These are phyloP conservation scores for Schrenkiella parvula DNA, from an alignment of 345 rosid genomes.

Conservation along the genomic window DNA sequence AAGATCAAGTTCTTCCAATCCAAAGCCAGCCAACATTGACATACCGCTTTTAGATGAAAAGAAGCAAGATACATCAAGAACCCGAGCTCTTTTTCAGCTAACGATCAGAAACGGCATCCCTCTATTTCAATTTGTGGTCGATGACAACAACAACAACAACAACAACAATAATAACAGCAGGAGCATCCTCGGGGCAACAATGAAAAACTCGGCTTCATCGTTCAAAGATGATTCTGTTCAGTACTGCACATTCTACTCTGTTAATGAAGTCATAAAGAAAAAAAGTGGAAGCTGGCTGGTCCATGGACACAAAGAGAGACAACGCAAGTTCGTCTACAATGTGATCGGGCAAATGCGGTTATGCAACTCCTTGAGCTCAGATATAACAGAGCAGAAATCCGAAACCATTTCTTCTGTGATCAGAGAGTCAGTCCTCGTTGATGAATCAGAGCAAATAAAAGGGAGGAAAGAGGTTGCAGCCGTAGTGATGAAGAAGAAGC, in stretches of 20 bases:
- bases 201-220: conserved; percentile 37
- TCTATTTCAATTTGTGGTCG: conserved; percentile 58
- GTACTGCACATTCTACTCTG: conserved; percentile 58
- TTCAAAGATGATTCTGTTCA: conserved; percentile 45
- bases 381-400: conserved; percentile 28
- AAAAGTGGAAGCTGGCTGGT: conserved; percentile 70
- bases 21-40: conserved; percentile 19
- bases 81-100: conserved; percentile 60
- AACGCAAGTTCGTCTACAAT: conserved; percentile 44
- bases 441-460: conserved; percentile 43
- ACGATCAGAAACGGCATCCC: conserved; percentile 64
- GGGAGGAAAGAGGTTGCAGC: conserved; percentile 31
- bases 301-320: conserved; percentile 58
- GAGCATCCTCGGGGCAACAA: conserved; percentile 57
- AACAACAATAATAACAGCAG: conserved; percentile 23
- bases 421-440: conserved; percentile 62
- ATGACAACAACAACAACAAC: conserved; percentile 30
- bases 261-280: conserved; percentile 56
- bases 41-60: conserved; percentile 21
- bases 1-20: conserved; percentile 33
- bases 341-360: conserved; percentile 67
- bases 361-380: conserved; percentile 29
- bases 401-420: conserved; percentile 15
- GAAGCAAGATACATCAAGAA: conserved; percentile 35
- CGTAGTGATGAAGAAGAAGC: conserved; percentile 20